A percentile compares a stretch with the other conserved stretches of the same genome.
Conservation (phyloP, 441 rosid species). For the Erodium texanum region DNA sequence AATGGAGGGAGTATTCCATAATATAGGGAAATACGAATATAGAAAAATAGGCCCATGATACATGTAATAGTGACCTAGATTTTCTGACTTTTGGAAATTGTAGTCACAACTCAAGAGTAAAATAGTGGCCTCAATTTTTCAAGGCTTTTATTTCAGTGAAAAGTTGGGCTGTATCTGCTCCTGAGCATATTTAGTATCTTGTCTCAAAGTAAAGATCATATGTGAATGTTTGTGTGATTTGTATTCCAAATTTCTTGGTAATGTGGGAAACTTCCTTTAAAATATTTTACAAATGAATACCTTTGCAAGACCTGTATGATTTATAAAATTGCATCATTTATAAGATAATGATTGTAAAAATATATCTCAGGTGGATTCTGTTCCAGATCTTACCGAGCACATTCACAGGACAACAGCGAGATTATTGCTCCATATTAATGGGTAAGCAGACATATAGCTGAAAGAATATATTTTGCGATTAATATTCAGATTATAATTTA, state of each 20-base stretch:
- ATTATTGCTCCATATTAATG: constrained; percentile 75
- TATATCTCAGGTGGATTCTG: constrained; percentile 71
- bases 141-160: constrained; percentile 5
- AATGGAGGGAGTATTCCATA: no score
- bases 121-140: background rate
- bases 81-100: background rate
- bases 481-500: constrained; percentile 1
- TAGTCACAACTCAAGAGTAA: background rate
- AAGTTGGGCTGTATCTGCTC: background rate
- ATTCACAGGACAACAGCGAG: constrained; percentile 89
- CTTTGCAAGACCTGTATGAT: background rate
- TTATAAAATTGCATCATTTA: constrained; percentile 5
- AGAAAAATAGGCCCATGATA: background rate
- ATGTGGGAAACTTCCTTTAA: background rate
- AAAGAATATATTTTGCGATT: constrained; percentile 4
- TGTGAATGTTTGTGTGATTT: background rate
- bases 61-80: background rate
- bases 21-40: background rate
- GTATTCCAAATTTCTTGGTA: background rate
- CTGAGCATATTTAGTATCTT: background rate
- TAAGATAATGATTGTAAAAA: constrained; percentile 3
- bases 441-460: constrained; percentile 40
- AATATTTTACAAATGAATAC: constrained; percentile 3
- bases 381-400: constrained; percentile 68
- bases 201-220: background rate